Percentiles rank a stretch among this genome's conserved stretches.
Conservation (phyloP, 2,329 filamentous ascomycete species). For the Aspergillus costaricaensis region DNA sequence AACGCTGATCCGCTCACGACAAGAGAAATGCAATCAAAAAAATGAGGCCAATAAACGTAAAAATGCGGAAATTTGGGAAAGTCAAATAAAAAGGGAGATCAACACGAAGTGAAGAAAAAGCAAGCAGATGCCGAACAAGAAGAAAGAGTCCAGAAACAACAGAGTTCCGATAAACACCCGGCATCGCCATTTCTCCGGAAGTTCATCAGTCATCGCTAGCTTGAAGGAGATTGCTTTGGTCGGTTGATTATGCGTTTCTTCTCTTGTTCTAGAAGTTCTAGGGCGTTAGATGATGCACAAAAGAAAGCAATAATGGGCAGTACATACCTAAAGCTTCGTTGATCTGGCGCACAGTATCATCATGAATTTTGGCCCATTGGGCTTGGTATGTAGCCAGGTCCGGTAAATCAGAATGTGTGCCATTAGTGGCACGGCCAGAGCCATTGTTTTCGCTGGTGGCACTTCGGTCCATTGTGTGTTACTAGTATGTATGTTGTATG, state of each 20-base stretch:
- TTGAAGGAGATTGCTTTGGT: background rate
- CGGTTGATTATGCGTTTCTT: background rate
- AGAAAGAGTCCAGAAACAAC: background rate
- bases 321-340: conserved; percentile 17
- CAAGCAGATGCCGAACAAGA: background rate
- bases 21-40: background rate
- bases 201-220: background rate
- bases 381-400: conserved; percentile 19
- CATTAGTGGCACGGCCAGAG: background rate
- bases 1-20: background rate
- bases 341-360: conserved; percentile 20
- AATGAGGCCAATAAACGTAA: background rate
- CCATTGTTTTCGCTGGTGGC: background rate
- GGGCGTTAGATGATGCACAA: background rate
- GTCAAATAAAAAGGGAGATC: background rate
- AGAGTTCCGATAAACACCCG: background rate
- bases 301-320: background rate
- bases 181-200: background rate
- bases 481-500: background rate
- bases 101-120: background rate
- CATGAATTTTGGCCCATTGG: conserved; percentile 19
- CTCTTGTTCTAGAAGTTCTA: background rate
- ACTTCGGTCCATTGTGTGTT: conserved; percentile 11
- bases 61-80: background rate
- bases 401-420: background rate